Base-by-base conservation (phyloP, 345 rosid species). In the Gossypium rotundifolium region DNA sequence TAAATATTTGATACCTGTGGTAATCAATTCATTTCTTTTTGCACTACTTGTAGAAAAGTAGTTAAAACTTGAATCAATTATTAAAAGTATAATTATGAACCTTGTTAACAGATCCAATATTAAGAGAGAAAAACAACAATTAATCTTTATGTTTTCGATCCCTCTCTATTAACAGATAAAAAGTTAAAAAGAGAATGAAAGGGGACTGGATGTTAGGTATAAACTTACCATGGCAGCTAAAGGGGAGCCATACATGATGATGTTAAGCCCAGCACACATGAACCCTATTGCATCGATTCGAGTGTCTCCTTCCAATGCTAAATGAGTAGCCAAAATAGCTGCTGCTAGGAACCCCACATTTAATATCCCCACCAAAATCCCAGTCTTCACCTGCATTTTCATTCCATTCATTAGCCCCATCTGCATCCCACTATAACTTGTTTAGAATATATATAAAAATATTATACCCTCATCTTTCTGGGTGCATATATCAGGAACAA, bases 161-260 rank as follows among this genome's bases (percentile, higher is more conserved):
- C 38, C 38, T 33, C 38, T 33, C 38, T 33, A 33, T 33, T 33
- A 33, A 33, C 38, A 4, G 38, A 33, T 33, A 33, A 4, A 33
- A 29, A 3, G 33, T 29, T 29, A 29, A 0, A 29, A 33, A 33
- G 38, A 4, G 38, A 38, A n/a, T 38, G 48, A 67, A 17, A 18
- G 59, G 25, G 14, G 8, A 33, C 5, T 33, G 40, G 5, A 33
- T 5, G 7, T 54, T 51, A 4, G 9, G 10, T 2, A 20, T 62
- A 33, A 33, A 20, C 75, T 78, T 85, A 92, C 95, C 86, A 90
- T 86, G 44, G 85, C 95, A 8, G 93, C 88, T 40, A 90, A 85
- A 85, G 97, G 97, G 3, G 97, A 90, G 23, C 84, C 97, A 75
- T 92, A 92, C 92, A 89, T 90, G 66, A 90, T 27, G 40, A 90